Evolutionary conservation across 2,329 filamentous ascomycete species (phyloP).

Genomic region (Ceratocystis diversiconidia): DNA sequence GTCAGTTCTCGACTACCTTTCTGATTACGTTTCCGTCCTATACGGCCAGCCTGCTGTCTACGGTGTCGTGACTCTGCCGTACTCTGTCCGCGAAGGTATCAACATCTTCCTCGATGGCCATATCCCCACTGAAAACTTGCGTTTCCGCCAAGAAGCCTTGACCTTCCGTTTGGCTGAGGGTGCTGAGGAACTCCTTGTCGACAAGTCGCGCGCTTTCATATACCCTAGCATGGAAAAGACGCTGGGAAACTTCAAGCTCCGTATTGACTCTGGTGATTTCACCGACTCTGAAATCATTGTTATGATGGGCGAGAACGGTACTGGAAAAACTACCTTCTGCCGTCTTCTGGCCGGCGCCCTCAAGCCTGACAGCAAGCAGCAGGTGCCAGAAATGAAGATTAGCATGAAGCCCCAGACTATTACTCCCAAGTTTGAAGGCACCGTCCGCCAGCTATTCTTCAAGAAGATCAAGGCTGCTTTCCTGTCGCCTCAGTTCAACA

Average conservation of each 20-base stretch:
- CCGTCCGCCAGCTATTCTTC: constrained; percentile 95
- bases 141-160: constrained; percentile 92
- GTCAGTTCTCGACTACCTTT: constrained; percentile 95
- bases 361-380: constrained; percentile 68
- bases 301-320: constrained; percentile 99
- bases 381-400: constrained; percentile 87
- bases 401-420: constrained; percentile 99
- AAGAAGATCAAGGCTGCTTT: constrained; percentile 99
- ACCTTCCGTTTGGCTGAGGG: constrained; percentile 90
- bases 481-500: constrained; percentile 95
- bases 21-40: constrained; percentile 93
- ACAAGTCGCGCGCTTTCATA: constrained; percentile 70
- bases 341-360: constrained; percentile 84
- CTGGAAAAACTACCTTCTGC: constrained; percentile 98
- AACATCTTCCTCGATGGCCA: constrained; percentile 98
- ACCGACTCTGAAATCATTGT: constrained; percentile 98
- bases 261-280: constrained; percentile 69
- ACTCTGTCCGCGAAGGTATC: constrained; percentile 96
- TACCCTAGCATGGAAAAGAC: constrained; percentile 93
- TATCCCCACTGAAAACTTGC: constrained; percentile 94
- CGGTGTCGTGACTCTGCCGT: constrained; percentile 89
- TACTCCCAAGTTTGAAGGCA: constrained; percentile 93
- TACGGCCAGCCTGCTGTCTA: constrained; percentile 94
- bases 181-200: constrained; percentile 71
- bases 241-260: constrained; percentile 73